Evolutionary conservation across 176 grass and related monocot species (phyloP), one percentile per base, ranked within the genome.

Genomic region (Chrysopogon serrulatus): DNA sequence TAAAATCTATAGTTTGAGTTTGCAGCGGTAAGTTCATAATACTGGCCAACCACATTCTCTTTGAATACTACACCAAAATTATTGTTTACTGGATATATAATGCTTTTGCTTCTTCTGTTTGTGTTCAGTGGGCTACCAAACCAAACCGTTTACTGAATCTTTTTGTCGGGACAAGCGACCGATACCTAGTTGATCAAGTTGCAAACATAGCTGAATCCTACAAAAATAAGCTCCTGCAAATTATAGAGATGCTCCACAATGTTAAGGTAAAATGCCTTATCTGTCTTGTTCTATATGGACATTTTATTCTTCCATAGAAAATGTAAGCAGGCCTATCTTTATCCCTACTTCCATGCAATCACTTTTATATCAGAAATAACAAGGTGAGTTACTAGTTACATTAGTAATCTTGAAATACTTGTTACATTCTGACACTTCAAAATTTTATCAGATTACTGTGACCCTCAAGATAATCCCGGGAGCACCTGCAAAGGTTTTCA

Each of bases 111-210:
- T 18, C 18, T 88, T 30, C 35, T 83, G 68, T 70, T 7, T 86
- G 17, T 84, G 10, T 69, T 74, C 27, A 94, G 92, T 94, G 89
- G 89, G 92, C 48, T 91, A 85, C 82, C 86, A 94, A 87, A 87
- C 78, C 68, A 94, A 91, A 84, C 87, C 78, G 85, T 91, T 62
- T 86, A 65, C 32, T 59, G 89, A 89, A 77, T 91, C 86, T 48
- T 79, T n/a, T 89, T 79, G 61, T 2, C 0, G 84, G 92, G 71
- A 71, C 53, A 24, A 89, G 19, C 48, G 47, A n/a, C 8, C 23
- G 12, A 41, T 81, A 83, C 44, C 78, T 94, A 70, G 8, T 24
- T 30, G 92, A 94, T 32, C 89, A 94, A 68, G 84, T 89, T 9
- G 23, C 0, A 5, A 82, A 35, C 16, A 82, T 85, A 53, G 59